Conservation (phyloP, 148 eudicot genomes). For the Rhododendron ferrugineum region DNA sequence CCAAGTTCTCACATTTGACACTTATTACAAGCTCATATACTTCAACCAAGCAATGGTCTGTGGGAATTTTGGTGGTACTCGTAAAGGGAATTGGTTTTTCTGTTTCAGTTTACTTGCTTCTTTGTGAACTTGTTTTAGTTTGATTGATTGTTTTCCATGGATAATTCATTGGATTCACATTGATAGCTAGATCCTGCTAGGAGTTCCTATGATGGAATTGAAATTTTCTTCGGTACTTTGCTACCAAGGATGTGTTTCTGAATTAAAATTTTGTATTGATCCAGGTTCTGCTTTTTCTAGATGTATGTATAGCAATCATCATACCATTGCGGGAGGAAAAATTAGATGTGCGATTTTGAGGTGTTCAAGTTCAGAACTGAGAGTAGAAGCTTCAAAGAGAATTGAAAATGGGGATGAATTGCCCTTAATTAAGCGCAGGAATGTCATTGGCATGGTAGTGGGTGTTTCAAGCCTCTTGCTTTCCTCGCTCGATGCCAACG, state of each 20-base stretch:
- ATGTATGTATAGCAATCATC: constrained; percentile 16
- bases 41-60: background rate
- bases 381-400: constrained; percentile 14
- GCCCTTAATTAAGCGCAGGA: constrained; percentile 41
- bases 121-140: background rate
- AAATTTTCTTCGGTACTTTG: background rate
- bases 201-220: background rate
- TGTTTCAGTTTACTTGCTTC: background rate
- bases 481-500: constrained; percentile 31
- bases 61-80: background rate
- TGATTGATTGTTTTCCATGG: background rate
- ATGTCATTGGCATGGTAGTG: constrained; percentile 38
- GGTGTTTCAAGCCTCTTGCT: constrained; percentile 44
- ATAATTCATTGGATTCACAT: background rate
- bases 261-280: background rate
- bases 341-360: constrained; percentile 15
- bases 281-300: constrained; percentile 38
- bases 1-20: background rate
- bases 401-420: constrained; percentile 13
- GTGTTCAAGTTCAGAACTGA: constrained; percentile 29
- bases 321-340: constrained; percentile 15
- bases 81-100: background rate
- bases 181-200: background rate
- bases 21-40: background rate
- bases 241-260: background rate